Conservation (phyloP, 495 filamentous ascomycete genomes). For the Chaetomium fimeti region DNA sequence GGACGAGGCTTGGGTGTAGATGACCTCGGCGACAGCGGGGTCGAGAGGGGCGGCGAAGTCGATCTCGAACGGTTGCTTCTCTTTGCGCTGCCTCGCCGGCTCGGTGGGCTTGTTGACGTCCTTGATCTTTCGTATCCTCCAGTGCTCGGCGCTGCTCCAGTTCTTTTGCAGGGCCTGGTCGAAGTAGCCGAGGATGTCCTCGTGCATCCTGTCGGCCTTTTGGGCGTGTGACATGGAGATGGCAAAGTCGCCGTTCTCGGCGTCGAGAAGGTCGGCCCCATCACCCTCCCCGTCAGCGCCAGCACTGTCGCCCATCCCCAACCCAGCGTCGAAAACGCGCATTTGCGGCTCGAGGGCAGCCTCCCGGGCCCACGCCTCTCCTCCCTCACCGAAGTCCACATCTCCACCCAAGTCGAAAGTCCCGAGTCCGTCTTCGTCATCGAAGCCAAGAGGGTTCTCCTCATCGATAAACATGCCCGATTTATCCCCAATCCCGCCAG, state of each 20-base stretch:
- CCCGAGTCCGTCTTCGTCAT: slow-evolving; percentile 74
- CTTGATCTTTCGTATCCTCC: slow-evolving; percentile 93
- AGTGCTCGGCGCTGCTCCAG: slow-evolving; percentile 99
- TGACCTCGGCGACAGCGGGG: slow-evolving; percentile 66
- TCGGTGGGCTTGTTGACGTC: slow-evolving; percentile 64
- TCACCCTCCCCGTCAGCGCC: slow-evolving; percentile 59
- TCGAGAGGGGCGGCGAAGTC: slow-evolving; percentile 77
- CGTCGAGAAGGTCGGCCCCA: slow-evolving; percentile 57
- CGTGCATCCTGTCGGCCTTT: slow-evolving; percentile 64
- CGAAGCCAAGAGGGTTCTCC: slow-evolving; percentile 74
- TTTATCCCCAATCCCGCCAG: slow-evolving; percentile 56
- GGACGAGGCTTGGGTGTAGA: slow-evolving; percentile 80
- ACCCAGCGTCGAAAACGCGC: slow-evolving; percentile 56
- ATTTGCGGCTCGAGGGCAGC: slow-evolving; percentile 64
- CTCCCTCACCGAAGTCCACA: slow-evolving; percentile 71
- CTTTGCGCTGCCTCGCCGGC: slow-evolving; percentile 66
- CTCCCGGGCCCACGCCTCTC: slow-evolving; percentile 69
- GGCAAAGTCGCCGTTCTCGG: slow-evolving; percentile 61
- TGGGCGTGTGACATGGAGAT: slow-evolving; percentile 66
- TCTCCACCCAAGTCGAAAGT: slow-evolving; percentile 71
- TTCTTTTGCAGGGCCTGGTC: slow-evolving; percentile 93
- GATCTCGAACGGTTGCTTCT: slow-evolving; percentile 95
- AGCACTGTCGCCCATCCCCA: slow-evolving; percentile 51
- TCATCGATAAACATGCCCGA: slow-evolving; percentile 82
- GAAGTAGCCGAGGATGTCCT: slow-evolving; percentile 95